Evolutionary conservation across 1,284 basidiomycete species (phyloP), one percentile per base, ranked within the genome.

Genomic region (Boletellus sp.): DNA sequence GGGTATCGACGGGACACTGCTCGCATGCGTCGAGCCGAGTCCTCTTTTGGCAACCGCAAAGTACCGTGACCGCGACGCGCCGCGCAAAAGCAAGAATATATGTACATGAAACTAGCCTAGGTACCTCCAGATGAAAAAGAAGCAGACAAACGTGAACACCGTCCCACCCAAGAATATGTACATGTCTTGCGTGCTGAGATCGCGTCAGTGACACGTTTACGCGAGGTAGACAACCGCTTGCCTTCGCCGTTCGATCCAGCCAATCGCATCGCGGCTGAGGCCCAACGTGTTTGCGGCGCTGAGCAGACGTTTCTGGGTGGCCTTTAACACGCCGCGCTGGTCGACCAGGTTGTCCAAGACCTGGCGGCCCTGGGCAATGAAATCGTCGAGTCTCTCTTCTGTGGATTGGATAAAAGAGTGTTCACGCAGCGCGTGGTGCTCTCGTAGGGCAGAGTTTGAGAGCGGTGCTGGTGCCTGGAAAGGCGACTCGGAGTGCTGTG

Each of bases 191-290:
- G 85, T 91, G 64, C 91, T 94, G 61, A 41, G 48, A 56, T 9
- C 23, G 45, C 22, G 56, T 54, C 36, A 67, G 35, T 14, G 16
- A 37, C 32, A 21, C 9, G 16, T 22, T 23, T 16, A 19, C 36
- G 32, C 6, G 16, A 22, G 13, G 2, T 19, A 13, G 26, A 16
- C 11, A 41, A 39, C 14, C 13, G n/a, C 47, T 42, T 43, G 91
- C 85, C 91, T 94, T 66, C 94, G 75, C 55, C 84, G 78, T 64
- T 97, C 94, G 55, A 97, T 93, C 90, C 93, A 97, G 2, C 88
- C 83, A 65, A 97, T 96, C 20, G 94, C 93, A 64, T 94, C 81
- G 53, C 92, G 77, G 64, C 91, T 92, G 58, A 97, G 69, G 0
- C 94, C 94, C 39, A 97, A 69, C 14, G 92, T 94, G 68, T 96